These are phyloP conservation scores for Geosmithia putterillii DNA, from an alignment of 2,329 filamentous ascomycete genomes.

Conservation along the genomic window DNA sequence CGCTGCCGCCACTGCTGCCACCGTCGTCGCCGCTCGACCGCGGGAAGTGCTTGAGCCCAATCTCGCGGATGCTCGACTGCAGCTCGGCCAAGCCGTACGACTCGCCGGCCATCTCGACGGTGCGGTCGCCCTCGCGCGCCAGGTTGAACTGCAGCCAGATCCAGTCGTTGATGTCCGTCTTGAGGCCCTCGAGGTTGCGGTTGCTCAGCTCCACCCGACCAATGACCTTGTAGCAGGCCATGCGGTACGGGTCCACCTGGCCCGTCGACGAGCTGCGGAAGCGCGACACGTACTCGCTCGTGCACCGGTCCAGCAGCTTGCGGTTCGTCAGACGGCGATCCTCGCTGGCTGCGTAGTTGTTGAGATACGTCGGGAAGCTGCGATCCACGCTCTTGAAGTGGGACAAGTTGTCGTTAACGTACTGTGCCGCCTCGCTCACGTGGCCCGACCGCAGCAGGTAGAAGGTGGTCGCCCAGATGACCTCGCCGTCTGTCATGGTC, in stretches of 20 bases:
- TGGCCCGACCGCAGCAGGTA: conserved; percentile 81
- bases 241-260: conserved; percentile 84
- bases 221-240: conserved; percentile 97
- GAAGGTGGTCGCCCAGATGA: conserved; percentile 89
- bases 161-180: conserved; percentile 57
- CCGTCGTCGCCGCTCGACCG: conserved; percentile 59
- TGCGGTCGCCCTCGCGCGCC: conserved; percentile 51
- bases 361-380: conserved; percentile 79
- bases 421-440: conserved; percentile 71
- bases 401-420: conserved; percentile 66
- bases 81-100: conserved; percentile 56
- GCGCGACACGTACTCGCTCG: conserved; percentile 79
- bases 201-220: conserved; percentile 62
- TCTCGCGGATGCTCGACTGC: conserved; percentile 71
- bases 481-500: conserved; percentile 67
- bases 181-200: conserved; percentile 49
- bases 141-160: conserved; percentile 63
- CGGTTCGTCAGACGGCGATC: conserved; percentile 62
- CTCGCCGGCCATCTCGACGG: conserved; percentile 52
- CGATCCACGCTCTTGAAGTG: conserved; percentile 86
- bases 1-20: background rate
- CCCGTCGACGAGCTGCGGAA: conserved; percentile 74
- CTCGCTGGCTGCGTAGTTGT: conserved; percentile 64
- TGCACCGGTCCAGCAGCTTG: conserved; percentile 76
- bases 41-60: conserved; percentile 82